Evolutionary conservation across 108 stramenopile genomes (phyloP).

Genomic region (Nitzschia putrida): DNA sequence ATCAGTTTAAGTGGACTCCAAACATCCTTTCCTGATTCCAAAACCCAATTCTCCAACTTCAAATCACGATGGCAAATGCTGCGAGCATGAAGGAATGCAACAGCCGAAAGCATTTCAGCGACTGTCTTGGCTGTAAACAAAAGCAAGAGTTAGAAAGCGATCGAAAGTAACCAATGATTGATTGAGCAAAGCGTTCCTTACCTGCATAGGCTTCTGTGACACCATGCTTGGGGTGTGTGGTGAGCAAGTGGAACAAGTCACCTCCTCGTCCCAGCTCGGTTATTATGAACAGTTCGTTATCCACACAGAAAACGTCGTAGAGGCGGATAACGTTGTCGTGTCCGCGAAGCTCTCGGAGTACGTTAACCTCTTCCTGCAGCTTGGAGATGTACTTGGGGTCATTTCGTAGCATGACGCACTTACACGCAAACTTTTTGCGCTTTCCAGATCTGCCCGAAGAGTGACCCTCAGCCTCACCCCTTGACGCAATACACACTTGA

Average conservation of each 20-base stretch:
- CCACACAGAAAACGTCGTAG: constrained; percentile 80
- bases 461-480: constrained; percentile 83
- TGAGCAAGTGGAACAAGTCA: constrained; percentile 88
- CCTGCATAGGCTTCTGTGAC: constrained; percentile 91
- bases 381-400: constrained; percentile 94
- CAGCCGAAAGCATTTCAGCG: constrained; percentile 90
- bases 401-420: constrained; percentile 86
- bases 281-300: constrained; percentile 82
- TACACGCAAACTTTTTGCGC: constrained; percentile 90
- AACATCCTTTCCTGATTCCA: constrained; percentile 89
- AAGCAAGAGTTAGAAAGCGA: constrained; percentile 13
- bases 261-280: constrained; percentile 89
- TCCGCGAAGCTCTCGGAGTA: constrained; percentile 80
- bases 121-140: constrained; percentile 76
- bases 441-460: constrained; percentile 58
- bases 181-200: constrained; percentile 35
- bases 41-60: constrained; percentile 93
- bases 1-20: constrained; percentile 92
- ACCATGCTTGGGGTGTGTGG: constrained; percentile 91
- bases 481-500: constrained; percentile 88
- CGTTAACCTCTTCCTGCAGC: constrained; percentile 91
- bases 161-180: not conserved
- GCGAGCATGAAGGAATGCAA: constrained; percentile 91
- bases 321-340: constrained; percentile 78
- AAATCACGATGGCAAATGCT: constrained; percentile 93